Base-by-base conservation (phyloP, 108 stramenopile species). In the Cylindrotheca closterium region DNA sequence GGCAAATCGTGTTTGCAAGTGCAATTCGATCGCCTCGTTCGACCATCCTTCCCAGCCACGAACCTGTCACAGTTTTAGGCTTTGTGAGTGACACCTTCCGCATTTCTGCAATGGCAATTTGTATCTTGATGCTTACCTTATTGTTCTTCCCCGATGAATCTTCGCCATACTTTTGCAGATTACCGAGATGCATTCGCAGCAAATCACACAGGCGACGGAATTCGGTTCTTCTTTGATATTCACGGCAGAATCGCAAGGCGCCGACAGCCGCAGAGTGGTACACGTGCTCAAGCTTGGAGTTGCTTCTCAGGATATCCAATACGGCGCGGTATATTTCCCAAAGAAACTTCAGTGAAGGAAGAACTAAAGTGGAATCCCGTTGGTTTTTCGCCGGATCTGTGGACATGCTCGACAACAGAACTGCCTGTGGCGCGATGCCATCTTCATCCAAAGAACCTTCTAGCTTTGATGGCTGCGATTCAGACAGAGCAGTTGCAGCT, bases 261-360 rank as follows among this genome's bases (percentile, higher is more conserved):
- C 79, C 64, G 10, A 78, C 51, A 4, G 95, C 92, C 28, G 92
- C 84, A 24, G 61, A 63, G 71, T 99, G 99, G 82, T 99, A 99
- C 29, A 97, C 81, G 49, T 84, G 69, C 73, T 98, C 97, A 37
- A 99, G 81, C 77, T 97, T 97, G 48, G 92, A 79, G 77, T 95
- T 96, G 58, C 78, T 84, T 63, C 85, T 79, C 29, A 99, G 64
- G 54, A 97, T 95, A 67, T 99, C 99, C 29, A 99, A 75, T 4
- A 97, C 87, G 51, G 95, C 89, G 2, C 99, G 81, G 82, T 98
- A 99, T 15, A 85, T 84, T 68, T 99, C 99, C 99, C 99, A 99
- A 21, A 97, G 76, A 70, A 98, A 98, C 72, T 96, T 96, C n/a
- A 99, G 78, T 58, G 91, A 87, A 22, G 99, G 99, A 34, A 99